These are phyloP conservation scores for Colletotrichum sp. DNA, from an alignment of 2,329 filamentous ascomycete species.

Conservation along the genomic window DNA sequence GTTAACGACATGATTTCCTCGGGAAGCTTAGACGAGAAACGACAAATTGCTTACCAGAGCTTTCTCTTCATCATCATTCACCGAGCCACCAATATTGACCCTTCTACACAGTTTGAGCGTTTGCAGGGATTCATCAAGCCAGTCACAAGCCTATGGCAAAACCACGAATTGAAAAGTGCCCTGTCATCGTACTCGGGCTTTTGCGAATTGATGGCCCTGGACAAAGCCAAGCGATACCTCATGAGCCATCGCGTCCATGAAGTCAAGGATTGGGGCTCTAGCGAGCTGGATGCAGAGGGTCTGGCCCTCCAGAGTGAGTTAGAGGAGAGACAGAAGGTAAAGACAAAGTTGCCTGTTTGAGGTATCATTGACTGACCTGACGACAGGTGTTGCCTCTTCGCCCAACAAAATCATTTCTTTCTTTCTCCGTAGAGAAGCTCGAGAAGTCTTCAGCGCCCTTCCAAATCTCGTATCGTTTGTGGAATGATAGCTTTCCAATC, in stretches of 20 bases:
- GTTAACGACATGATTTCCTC: constrained; percentile 81
- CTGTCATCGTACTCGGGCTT: constrained; percentile 81
- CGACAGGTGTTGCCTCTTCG: constrained; percentile 75
- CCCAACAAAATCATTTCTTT: constrained; percentile 89
- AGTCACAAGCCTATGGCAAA: constrained; percentile 80
- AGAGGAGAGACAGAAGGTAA: constrained; percentile 73
- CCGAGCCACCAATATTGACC: constrained; percentile 77
- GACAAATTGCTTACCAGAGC: constrained; percentile 84
- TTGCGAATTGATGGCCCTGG: constrained; percentile 78
- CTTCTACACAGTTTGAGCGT: constrained; percentile 71
- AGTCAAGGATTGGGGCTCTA: constrained; percentile 81
- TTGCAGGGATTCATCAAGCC: constrained; percentile 82
- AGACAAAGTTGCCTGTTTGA: neutral
- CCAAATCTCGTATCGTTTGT: constrained; percentile 78
- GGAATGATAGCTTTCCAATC: constrained; percentile 80
- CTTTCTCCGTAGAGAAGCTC: constrained; percentile 88
- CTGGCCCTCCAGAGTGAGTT: constrained; percentile 79
- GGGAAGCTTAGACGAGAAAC: constrained; percentile 78
- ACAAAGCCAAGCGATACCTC: constrained; percentile 82
- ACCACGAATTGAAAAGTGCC: constrained; percentile 68
- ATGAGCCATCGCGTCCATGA: constrained; percentile 74
- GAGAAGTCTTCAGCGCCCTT: constrained; percentile 76
- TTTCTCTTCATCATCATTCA: constrained; percentile 96
- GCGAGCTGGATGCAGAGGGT: constrained; percentile 79
- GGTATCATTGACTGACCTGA: neutral